A percentile compares a stretch with the other conserved stretches of the same genome.
Conservation (phyloP, 1,139 yeast species). For the Suhomyces chickasaworum region DNA sequence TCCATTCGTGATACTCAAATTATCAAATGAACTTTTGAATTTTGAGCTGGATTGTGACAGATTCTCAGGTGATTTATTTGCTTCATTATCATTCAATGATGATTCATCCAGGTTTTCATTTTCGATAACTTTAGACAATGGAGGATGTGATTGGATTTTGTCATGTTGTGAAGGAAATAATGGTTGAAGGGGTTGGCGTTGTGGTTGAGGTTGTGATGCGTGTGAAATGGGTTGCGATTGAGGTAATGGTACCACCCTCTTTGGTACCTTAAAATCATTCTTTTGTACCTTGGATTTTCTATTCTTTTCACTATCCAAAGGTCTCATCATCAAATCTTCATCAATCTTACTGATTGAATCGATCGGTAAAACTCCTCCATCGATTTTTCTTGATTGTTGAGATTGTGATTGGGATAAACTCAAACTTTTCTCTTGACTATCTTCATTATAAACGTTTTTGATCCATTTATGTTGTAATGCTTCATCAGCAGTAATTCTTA, state of each 20-base stretch:
- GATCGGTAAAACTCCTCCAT: conserved; percentile 46
- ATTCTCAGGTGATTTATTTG: not conserved
- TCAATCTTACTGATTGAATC: conserved; percentile 45
- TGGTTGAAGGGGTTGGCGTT: conserved; percentile 15
- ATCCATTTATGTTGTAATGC: conserved; percentile 79
- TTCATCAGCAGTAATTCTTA: conserved; percentile 67
- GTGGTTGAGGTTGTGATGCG: conserved; percentile 23
- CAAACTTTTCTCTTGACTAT: conserved; percentile 42
- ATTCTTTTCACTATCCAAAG: conserved; percentile 37
- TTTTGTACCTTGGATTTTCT: conserved; percentile 27
- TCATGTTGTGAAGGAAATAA: conserved; percentile 8
- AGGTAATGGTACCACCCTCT: conserved; percentile 45
- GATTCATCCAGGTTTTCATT: not conserved
- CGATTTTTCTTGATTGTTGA: conserved; percentile 59
- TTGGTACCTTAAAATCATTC: conserved; percentile 47
- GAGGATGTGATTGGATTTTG: conserved; percentile 5
- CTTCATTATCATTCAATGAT: not conserved
- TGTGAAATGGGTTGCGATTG: conserved; percentile 41
- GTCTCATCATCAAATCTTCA: conserved; percentile 48
- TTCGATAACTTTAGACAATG: conserved; percentile 10
- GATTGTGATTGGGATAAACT: conserved; percentile 74
- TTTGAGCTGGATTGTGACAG: not conserved
- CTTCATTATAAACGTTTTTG: conserved; percentile 31
- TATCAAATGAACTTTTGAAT: not conserved
- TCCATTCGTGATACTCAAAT: not conserved